These are phyloP conservation scores for Leccinum variicolor DNA, from an alignment of 768 basidiomycete genomes.

Conservation along the genomic window DNA sequence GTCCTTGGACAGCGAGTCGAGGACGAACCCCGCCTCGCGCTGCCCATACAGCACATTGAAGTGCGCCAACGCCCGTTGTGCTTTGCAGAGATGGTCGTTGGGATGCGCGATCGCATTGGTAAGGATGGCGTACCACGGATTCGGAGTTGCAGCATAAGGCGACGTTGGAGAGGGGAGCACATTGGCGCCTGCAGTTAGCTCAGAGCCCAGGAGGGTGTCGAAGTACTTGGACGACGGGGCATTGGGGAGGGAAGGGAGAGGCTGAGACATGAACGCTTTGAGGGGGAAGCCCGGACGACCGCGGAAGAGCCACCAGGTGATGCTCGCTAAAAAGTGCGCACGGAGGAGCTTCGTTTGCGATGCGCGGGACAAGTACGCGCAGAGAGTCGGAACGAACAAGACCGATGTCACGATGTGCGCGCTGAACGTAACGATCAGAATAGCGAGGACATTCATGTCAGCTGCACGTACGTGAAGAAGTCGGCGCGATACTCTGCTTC, in stretches of 20 bases:
- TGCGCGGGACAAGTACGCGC: slow-evolving; percentile 51
- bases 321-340: slow-evolving; percentile 49
- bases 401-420: slow-evolving; percentile 71
- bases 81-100: slow-evolving; percentile 53
- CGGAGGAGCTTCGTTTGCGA: slow-evolving; percentile 55
- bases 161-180: slow-evolving; percentile 34
- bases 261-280: slow-evolving; percentile 43
- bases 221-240: slow-evolving; percentile 20
- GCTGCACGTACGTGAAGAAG: slow-evolving; percentile 56
- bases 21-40: slow-evolving; percentile 34
- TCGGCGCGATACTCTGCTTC: slow-evolving; percentile 51
- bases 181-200: slow-evolving; percentile 18
- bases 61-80: slow-evolving; percentile 49
- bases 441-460: neutral
- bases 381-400: slow-evolving; percentile 54
- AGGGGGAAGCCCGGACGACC: slow-evolving; percentile 53
- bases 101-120: slow-evolving; percentile 53
- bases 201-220: slow-evolving; percentile 21
- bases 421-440: slow-evolving; percentile 32
- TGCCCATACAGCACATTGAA: slow-evolving; percentile 43
- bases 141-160: slow-evolving; percentile 38
- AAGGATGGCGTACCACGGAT: slow-evolving; percentile 59
- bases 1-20: slow-evolving; percentile 21
- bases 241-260: slow-evolving; percentile 20
- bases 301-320: slow-evolving; percentile 55